Conservation (phyloP, 768 basidiomycete genomes). For the Agaricus sinodeliciosus region DNA sequence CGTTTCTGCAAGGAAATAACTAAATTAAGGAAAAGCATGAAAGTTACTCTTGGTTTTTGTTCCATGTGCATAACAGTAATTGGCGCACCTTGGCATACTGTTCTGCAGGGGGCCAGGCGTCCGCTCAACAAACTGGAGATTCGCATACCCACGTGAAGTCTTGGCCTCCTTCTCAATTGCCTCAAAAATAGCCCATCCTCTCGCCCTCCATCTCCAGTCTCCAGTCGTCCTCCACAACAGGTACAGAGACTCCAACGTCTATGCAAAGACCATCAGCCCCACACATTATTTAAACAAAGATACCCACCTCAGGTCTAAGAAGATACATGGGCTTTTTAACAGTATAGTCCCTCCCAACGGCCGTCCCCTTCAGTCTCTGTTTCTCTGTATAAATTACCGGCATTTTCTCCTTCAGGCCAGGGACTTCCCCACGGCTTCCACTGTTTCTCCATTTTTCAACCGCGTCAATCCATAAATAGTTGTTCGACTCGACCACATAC, state of each 20-base stretch:
- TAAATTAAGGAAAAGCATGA: constrained; percentile 11
- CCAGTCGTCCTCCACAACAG: constrained; percentile 67
- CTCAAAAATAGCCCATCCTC: constrained; percentile 66
- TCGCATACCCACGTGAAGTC: constrained; percentile 58
- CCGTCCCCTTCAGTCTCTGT: constrained; percentile 19
- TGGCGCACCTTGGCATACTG: constrained; percentile 67
- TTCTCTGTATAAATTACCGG: constrained; percentile 31
- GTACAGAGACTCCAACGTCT: constrained; percentile 73
- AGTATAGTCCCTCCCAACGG: constrained; percentile 46
- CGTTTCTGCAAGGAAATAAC: constrained; percentile 45
- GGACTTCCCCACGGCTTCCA: constrained; percentile 41
- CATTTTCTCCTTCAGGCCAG: constrained; percentile 41
- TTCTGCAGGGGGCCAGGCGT: constrained; percentile 35
- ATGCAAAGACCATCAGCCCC: constrained; percentile 1
- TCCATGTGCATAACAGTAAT: background rate
- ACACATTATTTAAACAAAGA: background rate
- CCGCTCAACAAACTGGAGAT: constrained; percentile 40
- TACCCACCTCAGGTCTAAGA: constrained; percentile 63
- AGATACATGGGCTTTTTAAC: constrained; percentile 42
- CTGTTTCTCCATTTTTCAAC: constrained; percentile 41
- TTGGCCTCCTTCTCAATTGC: constrained; percentile 56
- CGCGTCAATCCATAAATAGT: constrained; percentile 40
- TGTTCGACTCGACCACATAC: constrained; percentile 11
- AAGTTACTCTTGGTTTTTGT: background rate
- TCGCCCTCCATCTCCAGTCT: constrained; percentile 60